Percentiles rank a stretch among this genome's conserved stretches.
These are phyloP conservation scores for Acanthamoeba lenticulata DNA, from an alignment of 208 protist genomes.

Conservation along the genomic window DNA sequence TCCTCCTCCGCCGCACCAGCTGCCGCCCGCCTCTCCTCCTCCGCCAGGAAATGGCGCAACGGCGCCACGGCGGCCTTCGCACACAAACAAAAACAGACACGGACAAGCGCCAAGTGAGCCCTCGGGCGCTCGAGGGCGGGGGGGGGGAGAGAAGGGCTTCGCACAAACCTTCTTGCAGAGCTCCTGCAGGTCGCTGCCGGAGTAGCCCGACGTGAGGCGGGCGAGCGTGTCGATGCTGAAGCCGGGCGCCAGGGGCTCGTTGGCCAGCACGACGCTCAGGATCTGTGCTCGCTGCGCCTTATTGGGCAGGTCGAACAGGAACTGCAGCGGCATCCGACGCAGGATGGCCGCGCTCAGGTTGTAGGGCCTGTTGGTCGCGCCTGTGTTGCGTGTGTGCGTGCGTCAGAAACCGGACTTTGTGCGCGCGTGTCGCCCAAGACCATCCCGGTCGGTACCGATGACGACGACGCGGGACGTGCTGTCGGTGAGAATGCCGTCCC, in stretches of 20 bases:
- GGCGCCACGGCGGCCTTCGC: slow-evolving; percentile 7
- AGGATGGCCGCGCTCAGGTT: slow-evolving; percentile 33
- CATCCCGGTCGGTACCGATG: background rate
- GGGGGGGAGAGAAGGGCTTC: too few species aligned
- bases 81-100: background rate
- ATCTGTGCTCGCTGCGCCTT: slow-evolving; percentile 6
- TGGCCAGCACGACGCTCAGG: slow-evolving; percentile 19
- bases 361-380: slow-evolving; percentile 29
- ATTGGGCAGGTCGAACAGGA: slow-evolving; percentile 34
- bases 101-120: background rate
- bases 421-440: too few species aligned
- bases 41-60: slow-evolving; percentile 20
- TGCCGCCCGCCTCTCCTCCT: background rate
- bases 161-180: slow-evolving; percentile 61
- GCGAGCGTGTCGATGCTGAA: slow-evolving; percentile 10
- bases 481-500: slow-evolving; percentile 39
- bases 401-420: background rate
- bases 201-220: background rate
- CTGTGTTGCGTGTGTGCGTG: background rate
- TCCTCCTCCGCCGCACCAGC: background rate
- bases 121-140: background rate
- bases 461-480: slow-evolving; percentile 17
- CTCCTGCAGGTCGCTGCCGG: slow-evolving; percentile 49
- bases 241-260: background rate
- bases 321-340: slow-evolving; percentile 55